phyloP scores from a whole-genome alignment of 352 stramenopile genomes.

The Phytophthora agathidicida region DNA sequence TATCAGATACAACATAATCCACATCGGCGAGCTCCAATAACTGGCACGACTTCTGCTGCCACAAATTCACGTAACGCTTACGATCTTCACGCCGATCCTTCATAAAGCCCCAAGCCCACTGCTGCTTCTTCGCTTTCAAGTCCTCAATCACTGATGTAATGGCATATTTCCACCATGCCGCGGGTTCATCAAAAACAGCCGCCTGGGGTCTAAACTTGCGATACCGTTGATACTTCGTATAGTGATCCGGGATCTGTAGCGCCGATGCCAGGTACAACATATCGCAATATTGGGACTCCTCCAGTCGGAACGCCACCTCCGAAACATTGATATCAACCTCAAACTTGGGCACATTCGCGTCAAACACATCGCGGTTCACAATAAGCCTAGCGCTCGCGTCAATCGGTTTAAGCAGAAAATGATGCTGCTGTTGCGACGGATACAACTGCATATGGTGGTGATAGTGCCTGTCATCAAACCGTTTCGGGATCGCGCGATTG shows the following conservation, averaged over 20 bases:
- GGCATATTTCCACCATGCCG: constrained; percentile 84
- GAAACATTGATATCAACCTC: constrained; percentile 82
- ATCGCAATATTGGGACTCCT: constrained; percentile 90
- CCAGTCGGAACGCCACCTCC: constrained; percentile 79
- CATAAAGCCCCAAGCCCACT: constrained; percentile 87
- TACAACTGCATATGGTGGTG: constrained; percentile 78
- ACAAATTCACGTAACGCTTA: constrained; percentile 72
- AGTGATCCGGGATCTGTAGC: constrained; percentile 75
- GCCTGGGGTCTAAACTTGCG: constrained; percentile 64
- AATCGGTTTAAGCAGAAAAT: constrained; percentile 87
- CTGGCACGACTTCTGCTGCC: constrained; percentile 49
- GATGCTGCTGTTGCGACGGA: constrained; percentile 73
- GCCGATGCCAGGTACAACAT: constrained; percentile 78
- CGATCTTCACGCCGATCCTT: constrained; percentile 83
- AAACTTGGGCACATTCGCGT: constrained; percentile 79
- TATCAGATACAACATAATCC: constrained; percentile 54
- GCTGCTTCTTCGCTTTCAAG: constrained; percentile 61
- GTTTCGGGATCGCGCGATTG: constrained; percentile 81
- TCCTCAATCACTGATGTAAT: constrained; percentile 71
- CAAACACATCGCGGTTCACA: constrained; percentile 83
- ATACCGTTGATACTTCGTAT: constrained; percentile 82
- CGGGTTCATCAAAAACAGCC: constrained; percentile 58
- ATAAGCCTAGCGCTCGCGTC: constrained; percentile 82
- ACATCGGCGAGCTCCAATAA: constrained; percentile 38
- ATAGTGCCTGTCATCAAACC: constrained; percentile 73